A percentile compares a stretch with the other conserved stretches of the same genome.
These are phyloP conservation scores for Kluyveromyces nonfermentans DNA, from an alignment of 805 yeast species.

Conservation along the genomic window DNA sequence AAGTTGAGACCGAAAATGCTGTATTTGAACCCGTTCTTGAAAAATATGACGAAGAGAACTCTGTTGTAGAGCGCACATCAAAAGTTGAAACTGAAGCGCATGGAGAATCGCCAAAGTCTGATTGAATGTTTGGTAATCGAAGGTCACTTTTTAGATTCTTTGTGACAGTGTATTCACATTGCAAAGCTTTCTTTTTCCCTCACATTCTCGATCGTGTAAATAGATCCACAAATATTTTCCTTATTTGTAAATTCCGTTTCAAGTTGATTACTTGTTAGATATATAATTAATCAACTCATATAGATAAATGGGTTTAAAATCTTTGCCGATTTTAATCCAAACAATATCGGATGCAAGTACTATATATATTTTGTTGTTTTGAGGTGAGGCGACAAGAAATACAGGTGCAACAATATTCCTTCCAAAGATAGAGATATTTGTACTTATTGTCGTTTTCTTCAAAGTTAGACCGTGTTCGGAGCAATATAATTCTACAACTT, in stretches of 20 bases:
- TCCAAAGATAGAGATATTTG: constrained; percentile 26
- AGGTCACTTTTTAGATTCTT: background rate
- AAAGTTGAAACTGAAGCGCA: background rate
- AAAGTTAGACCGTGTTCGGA: constrained; percentile 34
- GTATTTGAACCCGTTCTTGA: constrained; percentile 10
- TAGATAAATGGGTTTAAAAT: constrained; percentile 16
- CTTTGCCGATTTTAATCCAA: constrained; percentile 33
- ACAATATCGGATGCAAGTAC: constrained; percentile 61
- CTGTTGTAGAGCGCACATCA: background rate
- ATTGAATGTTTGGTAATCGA: background rate
- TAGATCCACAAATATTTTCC: background rate
- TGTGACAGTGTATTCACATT: background rate
- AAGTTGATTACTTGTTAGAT: background rate
- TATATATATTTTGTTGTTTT: constrained; percentile 3
- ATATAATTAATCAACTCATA: constrained; percentile 8
- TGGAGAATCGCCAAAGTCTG: background rate
- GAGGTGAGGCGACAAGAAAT: constrained; percentile 10
- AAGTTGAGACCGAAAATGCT: constrained; percentile 9
- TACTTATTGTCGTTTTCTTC: constrained; percentile 10
- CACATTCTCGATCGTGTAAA: background rate
- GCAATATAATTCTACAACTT: constrained; percentile 59
- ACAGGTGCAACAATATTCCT: constrained; percentile 22
- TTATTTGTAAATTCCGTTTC: constrained; percentile 5
- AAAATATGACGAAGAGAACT: constrained; percentile 5
- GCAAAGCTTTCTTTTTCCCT: background rate